Conservation (phyloP, 345 rosid species). For the Citrus maxima region DNA sequence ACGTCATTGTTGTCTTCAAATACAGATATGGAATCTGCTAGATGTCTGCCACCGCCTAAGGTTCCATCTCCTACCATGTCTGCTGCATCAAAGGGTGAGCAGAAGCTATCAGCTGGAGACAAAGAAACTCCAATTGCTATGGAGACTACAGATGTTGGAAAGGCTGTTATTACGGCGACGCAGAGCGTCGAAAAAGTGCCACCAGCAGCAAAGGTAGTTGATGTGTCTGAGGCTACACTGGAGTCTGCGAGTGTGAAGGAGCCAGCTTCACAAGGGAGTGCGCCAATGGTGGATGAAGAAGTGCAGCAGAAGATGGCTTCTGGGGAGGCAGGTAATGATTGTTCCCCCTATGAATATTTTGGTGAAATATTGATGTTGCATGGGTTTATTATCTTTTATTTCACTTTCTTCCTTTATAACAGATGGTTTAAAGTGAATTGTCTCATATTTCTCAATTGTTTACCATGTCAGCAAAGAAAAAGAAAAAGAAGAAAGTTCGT, state of each 20-base stretch:
- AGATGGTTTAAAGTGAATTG: neutral
- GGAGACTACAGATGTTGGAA: slow-evolving; percentile 39
- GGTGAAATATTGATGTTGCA: neutral
- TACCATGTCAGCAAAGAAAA: slow-evolving; percentile 61
- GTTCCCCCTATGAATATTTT: neutral
- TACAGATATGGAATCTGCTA: slow-evolving; percentile 81
- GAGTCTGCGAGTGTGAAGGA: slow-evolving; percentile 74
- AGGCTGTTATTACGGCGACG: slow-evolving; percentile 38
- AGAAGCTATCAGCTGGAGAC: slow-evolving; percentile 27
- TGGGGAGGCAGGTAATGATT: slow-evolving; percentile 61
- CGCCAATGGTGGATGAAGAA: slow-evolving; percentile 56
- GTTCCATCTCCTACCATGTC: slow-evolving; percentile 71
- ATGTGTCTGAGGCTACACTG: slow-evolving; percentile 62
- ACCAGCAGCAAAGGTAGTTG: slow-evolving; percentile 37
- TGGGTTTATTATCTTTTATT: neutral
- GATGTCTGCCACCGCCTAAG: slow-evolving; percentile 56
- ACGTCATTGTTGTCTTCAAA: slow-evolving; percentile 4
- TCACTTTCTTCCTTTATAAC: neutral
- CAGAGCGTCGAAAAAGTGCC: slow-evolving; percentile 40
- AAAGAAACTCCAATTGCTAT: slow-evolving; percentile 38
- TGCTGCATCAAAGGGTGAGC: slow-evolving; percentile 75
- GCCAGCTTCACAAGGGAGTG: slow-evolving; percentile 64
- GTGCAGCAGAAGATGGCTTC: slow-evolving; percentile 63
- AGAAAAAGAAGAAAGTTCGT: slow-evolving; percentile 77
- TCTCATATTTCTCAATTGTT: slow-evolving; percentile 1